A percentile compares a stretch with the other conserved stretches of the same genome.
phyloP scores from a whole-genome alignment of 1,284 basidiomycete genomes.

The Kwoniella shivajii region DNA sequence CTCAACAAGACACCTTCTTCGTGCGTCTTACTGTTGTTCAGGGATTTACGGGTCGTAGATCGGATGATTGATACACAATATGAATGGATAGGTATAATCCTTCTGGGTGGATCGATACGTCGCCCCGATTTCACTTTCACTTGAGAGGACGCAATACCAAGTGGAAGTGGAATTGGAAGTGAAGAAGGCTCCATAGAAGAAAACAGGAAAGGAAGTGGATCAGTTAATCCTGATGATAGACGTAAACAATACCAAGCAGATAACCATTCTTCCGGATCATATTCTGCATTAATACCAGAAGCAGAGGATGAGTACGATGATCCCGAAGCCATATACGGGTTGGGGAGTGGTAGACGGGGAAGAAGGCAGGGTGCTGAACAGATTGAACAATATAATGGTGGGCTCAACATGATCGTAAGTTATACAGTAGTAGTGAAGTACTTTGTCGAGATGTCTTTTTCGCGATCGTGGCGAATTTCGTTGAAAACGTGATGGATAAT shows the following conservation, averaged over 20 bases:
- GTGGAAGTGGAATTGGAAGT: neutral
- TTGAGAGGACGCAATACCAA: neutral
- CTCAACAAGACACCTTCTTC: constrained; percentile 20
- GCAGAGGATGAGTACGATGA: neutral
- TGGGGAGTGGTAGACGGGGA: constrained; percentile 7
- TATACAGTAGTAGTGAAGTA: too few species aligned
- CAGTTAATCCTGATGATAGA: constrained; percentile 11
- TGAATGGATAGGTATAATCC: constrained; percentile 18
- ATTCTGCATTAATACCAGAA: neutral
- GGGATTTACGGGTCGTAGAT: constrained; percentile 7
- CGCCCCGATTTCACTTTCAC: neutral
- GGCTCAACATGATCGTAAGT: neutral
- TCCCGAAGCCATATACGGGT: too few species aligned
- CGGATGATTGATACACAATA: constrained; percentile 22
- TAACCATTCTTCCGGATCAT: constrained; percentile 11
- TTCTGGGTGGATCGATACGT: neutral
- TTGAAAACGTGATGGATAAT: too few species aligned
- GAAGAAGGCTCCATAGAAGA: neutral
- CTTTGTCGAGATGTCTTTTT: too few species aligned
- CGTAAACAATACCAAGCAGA: constrained; percentile 16
- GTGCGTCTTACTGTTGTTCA: constrained; percentile 1
- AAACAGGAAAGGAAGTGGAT: constrained; percentile 5
- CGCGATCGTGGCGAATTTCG: too few species aligned
- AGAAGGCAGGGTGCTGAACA: constrained; percentile 25
- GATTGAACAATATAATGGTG: constrained; percentile 21